Conservation (phyloP, 2,329 filamentous ascomycete genomes). For the Simplicillium aogashimaense region DNA sequence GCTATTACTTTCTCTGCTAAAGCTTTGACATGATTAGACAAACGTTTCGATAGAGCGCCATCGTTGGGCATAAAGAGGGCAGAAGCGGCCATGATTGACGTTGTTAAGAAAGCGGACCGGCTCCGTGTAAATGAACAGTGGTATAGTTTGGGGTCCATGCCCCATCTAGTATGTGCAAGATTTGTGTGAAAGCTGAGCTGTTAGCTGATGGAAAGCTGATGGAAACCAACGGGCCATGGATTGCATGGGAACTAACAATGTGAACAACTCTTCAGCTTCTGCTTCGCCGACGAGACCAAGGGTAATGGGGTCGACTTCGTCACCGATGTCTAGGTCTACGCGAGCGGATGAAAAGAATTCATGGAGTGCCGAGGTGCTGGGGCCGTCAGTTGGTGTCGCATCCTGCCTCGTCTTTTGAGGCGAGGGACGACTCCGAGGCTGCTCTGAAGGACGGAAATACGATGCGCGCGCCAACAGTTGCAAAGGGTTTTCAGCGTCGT, state of each 20-base stretch:
- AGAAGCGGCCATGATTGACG: slow-evolving; percentile 59
- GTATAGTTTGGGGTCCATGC: slow-evolving; percentile 58
- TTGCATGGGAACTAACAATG: slow-evolving; percentile 43
- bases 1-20: slow-evolving; percentile 53
- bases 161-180: slow-evolving; percentile 65
- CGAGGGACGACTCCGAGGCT: slow-evolving; percentile 16
- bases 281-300: slow-evolving; percentile 56
- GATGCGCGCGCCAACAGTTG: slow-evolving; percentile 66
- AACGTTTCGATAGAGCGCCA: slow-evolving; percentile 52
- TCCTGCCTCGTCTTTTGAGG: slow-evolving; percentile 12
- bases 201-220: background rate
- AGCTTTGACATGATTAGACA: slow-evolving; percentile 53
- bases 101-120: slow-evolving; percentile 62
- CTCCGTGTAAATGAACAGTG: slow-evolving; percentile 55
- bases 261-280: slow-evolving; percentile 55
- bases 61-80: slow-evolving; percentile 57
- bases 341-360: slow-evolving; percentile 58
- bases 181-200: slow-evolving; percentile 53
- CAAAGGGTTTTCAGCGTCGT: slow-evolving; percentile 67
- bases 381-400: slow-evolving; percentile 17
- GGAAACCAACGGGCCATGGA: no score
- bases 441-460: slow-evolving; percentile 49
- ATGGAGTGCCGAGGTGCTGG: slow-evolving; percentile 28
- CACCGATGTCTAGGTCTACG: slow-evolving; percentile 52
- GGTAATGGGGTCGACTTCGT: slow-evolving; percentile 59